Percentiles rank a stretch among this genome's conserved stretches.
phyloP scores from a whole-genome alignment of 2,329 filamentous ascomycete species.

The Chaetomiaceae sp. region DNA sequence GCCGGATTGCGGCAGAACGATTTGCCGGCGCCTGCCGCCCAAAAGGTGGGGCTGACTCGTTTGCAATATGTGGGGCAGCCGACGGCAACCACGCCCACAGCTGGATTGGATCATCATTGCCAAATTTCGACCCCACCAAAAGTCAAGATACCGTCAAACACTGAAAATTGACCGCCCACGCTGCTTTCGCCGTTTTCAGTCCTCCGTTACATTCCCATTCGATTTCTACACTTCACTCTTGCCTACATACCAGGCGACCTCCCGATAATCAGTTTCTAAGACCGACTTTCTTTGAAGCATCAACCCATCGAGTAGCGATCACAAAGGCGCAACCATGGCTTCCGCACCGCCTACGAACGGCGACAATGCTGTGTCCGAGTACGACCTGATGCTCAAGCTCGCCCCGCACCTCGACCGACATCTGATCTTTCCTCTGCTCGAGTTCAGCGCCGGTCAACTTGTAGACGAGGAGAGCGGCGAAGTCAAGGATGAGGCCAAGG shows the following conservation, averaged over 20 bases:
- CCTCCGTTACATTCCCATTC: conserved; percentile 9
- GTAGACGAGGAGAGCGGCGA: conserved; percentile 61
- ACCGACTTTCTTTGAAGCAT: conserved; percentile 6
- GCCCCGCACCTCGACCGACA: conserved; percentile 92
- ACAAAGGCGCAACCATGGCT: conserved; percentile 35
- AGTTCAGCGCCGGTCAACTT: conserved; percentile 80
- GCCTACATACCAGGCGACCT: neutral
- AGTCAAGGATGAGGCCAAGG: conserved; percentile 48
- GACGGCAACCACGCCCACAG: neutral
- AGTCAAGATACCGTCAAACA: conserved; percentile 21
- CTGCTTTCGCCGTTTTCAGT: conserved; percentile 6
- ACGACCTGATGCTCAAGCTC: conserved; percentile 71
- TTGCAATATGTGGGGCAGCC: too few relatives aligned
- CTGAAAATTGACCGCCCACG: conserved; percentile 26
- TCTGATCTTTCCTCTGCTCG: conserved; percentile 91
- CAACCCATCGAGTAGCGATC: conserved; percentile 36
- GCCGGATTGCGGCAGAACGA: conserved; percentile 19
- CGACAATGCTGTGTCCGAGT: conserved; percentile 28
- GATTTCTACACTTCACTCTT: conserved; percentile 13
- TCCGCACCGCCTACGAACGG: conserved; percentile 35
- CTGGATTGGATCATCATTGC: conserved; percentile 21
- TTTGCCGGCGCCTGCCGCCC: conserved; percentile 13
- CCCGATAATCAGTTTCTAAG: neutral
- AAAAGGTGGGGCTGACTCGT: too few relatives aligned
- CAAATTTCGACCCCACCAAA: conserved; percentile 31